Evolutionary conservation across 257 asterid species (phyloP), one percentile per base, ranked within the genome.

Genomic region (Penstemon davidsonii): DNA sequence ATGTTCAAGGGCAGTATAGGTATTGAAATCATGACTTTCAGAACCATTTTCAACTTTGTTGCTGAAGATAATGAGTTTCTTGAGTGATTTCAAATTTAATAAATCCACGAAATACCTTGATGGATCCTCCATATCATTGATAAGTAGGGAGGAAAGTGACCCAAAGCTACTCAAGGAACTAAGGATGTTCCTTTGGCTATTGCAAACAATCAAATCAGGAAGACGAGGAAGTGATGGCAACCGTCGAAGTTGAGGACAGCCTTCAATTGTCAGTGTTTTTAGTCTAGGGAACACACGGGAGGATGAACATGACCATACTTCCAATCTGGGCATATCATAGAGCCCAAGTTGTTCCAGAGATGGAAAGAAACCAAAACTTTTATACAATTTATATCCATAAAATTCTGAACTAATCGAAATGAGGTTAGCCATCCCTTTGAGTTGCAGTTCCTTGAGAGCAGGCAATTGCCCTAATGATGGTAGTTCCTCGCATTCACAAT

Each of bases 201-300:
- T 59, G 39, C 19, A 36, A 36, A 68, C 58, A 51, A 68, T 68
- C 25, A 68, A 46, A 9, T 57, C 5, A 38, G 39, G 58, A 7
- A 68, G 66, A 56, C 58, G 36, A 49, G 66, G 73, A 57, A 57
- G 73, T 56, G 73, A n/a, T 57, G 73, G 73, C 66, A 68, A 47
- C 0, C 18, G 37, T 45, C 0, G 25, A 68, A 68, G 73, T n/a
- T 36, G 33, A 68, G 63, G 58, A 9, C 73, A 56, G 13, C 64
- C 73, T 56, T 68, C 50, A 47, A 56, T 33, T 8, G 66, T 46
- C 58, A 68, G 18, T 57, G 66, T 68, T 68, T 59, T 46, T 46
- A 68, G 73, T 55, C 62, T 55, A 6, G 9, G 49, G 13, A 68
- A 68, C 33, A 25, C 33, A 25, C 2, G 33, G 33, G 33, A 25